A percentile compares a stretch with the other conserved stretches of the same genome.
Conservation (phyloP, 306 rosid species). For the Vicia faba region DNA sequence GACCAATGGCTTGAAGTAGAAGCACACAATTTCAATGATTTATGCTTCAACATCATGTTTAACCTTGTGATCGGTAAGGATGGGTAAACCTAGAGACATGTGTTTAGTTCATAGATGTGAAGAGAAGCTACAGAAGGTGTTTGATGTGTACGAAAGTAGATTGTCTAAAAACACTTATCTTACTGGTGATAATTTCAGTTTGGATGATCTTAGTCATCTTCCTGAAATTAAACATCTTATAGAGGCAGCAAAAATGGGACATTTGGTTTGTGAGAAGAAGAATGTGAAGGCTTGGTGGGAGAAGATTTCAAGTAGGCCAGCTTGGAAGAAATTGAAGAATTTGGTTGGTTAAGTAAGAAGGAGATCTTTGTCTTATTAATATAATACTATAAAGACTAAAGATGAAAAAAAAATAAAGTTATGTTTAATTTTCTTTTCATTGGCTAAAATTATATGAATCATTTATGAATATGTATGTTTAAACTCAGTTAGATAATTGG, state of each 20-base stretch:
- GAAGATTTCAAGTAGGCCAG: slow-evolving; percentile 54
- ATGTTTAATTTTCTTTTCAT: no score
- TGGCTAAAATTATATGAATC: no score
- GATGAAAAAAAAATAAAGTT: no score
- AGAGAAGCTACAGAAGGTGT: slow-evolving; percentile 51
- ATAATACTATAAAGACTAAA: no score
- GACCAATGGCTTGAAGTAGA: slow-evolving; percentile 85
- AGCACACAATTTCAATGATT: slow-evolving; percentile 68
- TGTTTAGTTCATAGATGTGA: slow-evolving; percentile 44
- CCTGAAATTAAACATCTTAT: slow-evolving; percentile 56
- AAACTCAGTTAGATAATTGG: no score
- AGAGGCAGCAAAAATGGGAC: slow-evolving; percentile 52
- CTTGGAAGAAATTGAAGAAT: slow-evolving; percentile 65
- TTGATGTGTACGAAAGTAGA: slow-evolving; percentile 64
- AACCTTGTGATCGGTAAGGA: slow-evolving; percentile 50
- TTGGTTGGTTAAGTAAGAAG: slow-evolving; percentile 30
- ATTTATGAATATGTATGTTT: no score
- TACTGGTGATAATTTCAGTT: slow-evolving; percentile 55
- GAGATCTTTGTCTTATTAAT: background rate
- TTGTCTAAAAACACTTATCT: slow-evolving; percentile 51
- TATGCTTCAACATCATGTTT: slow-evolving; percentile 53
- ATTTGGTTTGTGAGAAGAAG: slow-evolving; percentile 53
- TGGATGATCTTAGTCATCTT: slow-evolving; percentile 74
- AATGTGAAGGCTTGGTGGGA: slow-evolving; percentile 73
- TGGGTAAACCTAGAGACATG: slow-evolving; percentile 53